Conservation (phyloP, 2,329 filamentous ascomycete species). For the Cyphellophora attinorum region DNA sequence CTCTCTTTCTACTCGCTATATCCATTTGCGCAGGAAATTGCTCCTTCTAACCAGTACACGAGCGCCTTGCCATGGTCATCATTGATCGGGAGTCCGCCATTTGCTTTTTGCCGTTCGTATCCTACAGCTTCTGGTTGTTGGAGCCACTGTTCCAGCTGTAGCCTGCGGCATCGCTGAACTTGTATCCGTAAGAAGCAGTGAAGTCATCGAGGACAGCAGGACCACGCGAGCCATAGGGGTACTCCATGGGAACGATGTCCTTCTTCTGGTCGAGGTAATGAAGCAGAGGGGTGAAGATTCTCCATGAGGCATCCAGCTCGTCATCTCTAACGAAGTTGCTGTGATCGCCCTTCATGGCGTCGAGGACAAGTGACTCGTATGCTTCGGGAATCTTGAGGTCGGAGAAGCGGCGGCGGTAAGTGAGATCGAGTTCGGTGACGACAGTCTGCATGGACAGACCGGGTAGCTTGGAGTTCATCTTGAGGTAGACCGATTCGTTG, state of each 20-base stretch:
- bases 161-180: slow-evolving; percentile 91
- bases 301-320: slow-evolving; percentile 95
- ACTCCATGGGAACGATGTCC: slow-evolving; percentile 99
- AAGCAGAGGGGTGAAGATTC: slow-evolving; percentile 92
- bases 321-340: slow-evolving; percentile 98
- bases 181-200: slow-evolving; percentile 95
- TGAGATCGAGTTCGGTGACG: slow-evolving; percentile 94
- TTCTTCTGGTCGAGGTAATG: slow-evolving; percentile 99
- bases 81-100: too few relatives aligned
- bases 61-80: too few relatives aligned
- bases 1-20: too few relatives aligned
- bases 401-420: slow-evolving; percentile 95
- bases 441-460: slow-evolving; percentile 99
- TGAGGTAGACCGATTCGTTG: slow-evolving; percentile 99
- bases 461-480: slow-evolving; percentile 99
- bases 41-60: too few relatives aligned
- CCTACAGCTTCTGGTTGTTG: slow-evolving; percentile 17
- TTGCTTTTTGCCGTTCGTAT: too few relatives aligned
- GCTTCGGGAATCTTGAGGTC: slow-evolving; percentile 99
- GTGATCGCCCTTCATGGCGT: slow-evolving; percentile 97
- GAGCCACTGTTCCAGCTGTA: slow-evolving; percentile 81
- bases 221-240: slow-evolving; percentile 95
- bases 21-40: too few relatives aligned
- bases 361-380: slow-evolving; percentile 94
- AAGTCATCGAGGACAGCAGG: slow-evolving; percentile 96